Evolutionary conservation across 768 basidiomycete species (phyloP).

Genomic region (Pisolithus sp.): DNA sequence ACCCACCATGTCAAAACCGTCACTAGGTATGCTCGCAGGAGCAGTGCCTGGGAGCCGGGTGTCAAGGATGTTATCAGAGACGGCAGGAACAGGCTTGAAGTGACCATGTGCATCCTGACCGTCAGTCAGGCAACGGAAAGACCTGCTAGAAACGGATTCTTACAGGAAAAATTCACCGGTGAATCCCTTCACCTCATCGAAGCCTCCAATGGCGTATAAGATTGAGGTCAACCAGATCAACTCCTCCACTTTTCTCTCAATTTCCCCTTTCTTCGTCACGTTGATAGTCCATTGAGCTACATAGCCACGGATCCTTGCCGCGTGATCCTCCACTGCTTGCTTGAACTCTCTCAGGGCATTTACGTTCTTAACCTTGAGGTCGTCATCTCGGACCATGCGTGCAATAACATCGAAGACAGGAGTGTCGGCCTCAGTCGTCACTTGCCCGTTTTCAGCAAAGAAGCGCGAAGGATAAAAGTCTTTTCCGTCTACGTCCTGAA

Average conservation of each 20-base stretch:
- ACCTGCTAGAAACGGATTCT: background rate
- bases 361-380: conserved; percentile 13
- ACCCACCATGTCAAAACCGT: conserved; percentile 24
- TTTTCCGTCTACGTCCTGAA: conserved; percentile 31
- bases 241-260: conserved; percentile 58
- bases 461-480: conserved; percentile 19
- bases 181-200: conserved; percentile 45
- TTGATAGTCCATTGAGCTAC: conserved; percentile 41
- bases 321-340: background rate
- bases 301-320: conserved; percentile 5
- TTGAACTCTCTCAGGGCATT: conserved; percentile 17
- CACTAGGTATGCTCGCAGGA: conserved; percentile 26
- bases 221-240: conserved; percentile 48
- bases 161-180: conserved; percentile 46
- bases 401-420: conserved; percentile 47
- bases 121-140: background rate
- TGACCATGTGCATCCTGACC: conserved; percentile 23
- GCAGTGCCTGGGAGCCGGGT: conserved; percentile 14
- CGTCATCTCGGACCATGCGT: conserved; percentile 43
- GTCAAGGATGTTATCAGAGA: conserved; percentile 14
- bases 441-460: conserved; percentile 3
- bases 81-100: conserved; percentile 26
- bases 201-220: conserved; percentile 54
- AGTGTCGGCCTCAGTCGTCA: conserved; percentile 1
- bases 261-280: conserved; percentile 26